Evolutionary conservation across 2,329 filamentous ascomycete genomes (phyloP), one percentile per base, ranked within the genome.

Genomic region (Pseudohalonectria lignicola): DNA sequence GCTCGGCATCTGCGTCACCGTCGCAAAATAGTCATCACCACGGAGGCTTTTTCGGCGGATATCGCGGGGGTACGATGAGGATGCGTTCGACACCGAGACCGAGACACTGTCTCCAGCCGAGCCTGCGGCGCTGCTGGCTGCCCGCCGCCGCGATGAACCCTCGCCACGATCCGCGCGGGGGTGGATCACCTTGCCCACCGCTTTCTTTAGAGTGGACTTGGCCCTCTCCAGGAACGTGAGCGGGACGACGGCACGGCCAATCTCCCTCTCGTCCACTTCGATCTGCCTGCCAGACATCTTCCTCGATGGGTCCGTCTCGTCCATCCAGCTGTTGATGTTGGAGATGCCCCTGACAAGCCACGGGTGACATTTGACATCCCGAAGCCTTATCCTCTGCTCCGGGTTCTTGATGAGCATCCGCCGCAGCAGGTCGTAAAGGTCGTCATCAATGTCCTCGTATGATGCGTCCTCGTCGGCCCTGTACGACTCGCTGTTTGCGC

Each of bases 281-380:
- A 98, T 96, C 59, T 79, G 86, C 54, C 82, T 79, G 47, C 86
- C 87, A 40, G 84, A 76, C 23, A 79, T 81, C 42, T 81, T 81
- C 26, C 80, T 74, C 28, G 77, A 79, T 2, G 88, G 87, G 51
- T 96, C 90, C 1, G 88, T 94, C 45, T 94, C 86, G 49, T 94
- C 86, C n/a, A 95, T 75, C 92, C 92, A 98, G 9, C 71, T 69
- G 23, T 76, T 65, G 28, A 81, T 74, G 48, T 94, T 81, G 25
- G 75, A 64, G 33, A 96, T 74, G 45, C 82, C 87, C 41, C 80
- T 69, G 1, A 90, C 69, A 13, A 96, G 82, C 92, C 92, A 98
- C 5, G 82, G 80, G 54, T 98, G 92, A 43, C 84, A 81, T 58
- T 96, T 96, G 51, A 96, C 90, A 49, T 95, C 90, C 43, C 81